Conservation (phyloP, 495 filamentous ascomycete species). For the Lasiosphaeriaceae sp. region DNA sequence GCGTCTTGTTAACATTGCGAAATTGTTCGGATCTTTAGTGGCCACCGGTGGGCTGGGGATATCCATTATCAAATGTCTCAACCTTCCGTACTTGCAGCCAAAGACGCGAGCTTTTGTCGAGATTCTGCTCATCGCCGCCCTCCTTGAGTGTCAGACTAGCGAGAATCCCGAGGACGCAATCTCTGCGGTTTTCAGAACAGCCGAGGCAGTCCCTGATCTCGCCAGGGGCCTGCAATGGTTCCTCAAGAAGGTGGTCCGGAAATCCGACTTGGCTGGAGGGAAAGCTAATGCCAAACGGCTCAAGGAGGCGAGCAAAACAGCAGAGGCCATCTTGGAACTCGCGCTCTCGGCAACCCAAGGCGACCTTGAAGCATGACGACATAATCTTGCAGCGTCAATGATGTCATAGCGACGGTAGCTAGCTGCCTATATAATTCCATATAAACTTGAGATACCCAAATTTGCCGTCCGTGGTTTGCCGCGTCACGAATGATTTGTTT, state of each 20-base stretch:
- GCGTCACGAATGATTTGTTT: no score
- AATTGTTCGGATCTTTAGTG: constrained; percentile 75
- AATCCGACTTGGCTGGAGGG: constrained; percentile 63
- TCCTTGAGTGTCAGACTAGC: constrained; percentile 51
- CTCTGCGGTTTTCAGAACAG: constrained; percentile 61
- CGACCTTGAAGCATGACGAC: background rate
- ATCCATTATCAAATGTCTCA: constrained; percentile 67
- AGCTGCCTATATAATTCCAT: background rate
- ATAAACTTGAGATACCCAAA: background rate
- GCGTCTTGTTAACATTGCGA: constrained; percentile 85
- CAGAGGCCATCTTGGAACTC: constrained; percentile 53
- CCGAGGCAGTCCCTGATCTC: constrained; percentile 57
- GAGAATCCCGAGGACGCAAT: constrained; percentile 42
- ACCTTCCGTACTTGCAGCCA: constrained; percentile 69
- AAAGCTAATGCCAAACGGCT: constrained; percentile 59
- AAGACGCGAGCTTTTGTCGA: constrained; percentile 77
- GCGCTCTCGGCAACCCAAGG: constrained; percentile 35
- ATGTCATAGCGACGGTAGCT: background rate
- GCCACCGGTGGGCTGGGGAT: constrained; percentile 61
- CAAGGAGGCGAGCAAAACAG: constrained; percentile 67
- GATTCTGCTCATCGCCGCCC: constrained; percentile 68
- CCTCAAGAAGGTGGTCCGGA: constrained; percentile 68
- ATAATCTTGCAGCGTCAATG: background rate
- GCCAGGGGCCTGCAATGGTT: constrained; percentile 73
- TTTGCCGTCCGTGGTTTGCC: no score